A percentile compares a stretch with the other conserved stretches of the same genome.
These are phyloP conservation scores for Porphyrellus sp. DNA, from an alignment of 1,284 basidiomycete species.

Conservation along the genomic window DNA sequence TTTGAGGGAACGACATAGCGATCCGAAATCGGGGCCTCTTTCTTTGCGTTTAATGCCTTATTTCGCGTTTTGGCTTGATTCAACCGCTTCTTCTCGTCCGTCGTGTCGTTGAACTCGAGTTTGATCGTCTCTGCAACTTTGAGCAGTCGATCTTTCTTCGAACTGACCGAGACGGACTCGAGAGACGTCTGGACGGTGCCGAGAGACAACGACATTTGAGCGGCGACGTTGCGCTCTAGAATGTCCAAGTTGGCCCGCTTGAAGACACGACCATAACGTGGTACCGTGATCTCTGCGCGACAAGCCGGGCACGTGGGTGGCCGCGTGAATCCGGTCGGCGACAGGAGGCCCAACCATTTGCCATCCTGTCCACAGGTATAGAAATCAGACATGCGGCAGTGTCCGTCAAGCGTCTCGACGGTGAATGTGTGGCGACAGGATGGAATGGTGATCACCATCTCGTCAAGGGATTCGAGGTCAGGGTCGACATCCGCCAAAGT, in stretches of 20 bases:
- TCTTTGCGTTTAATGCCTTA: constrained; percentile 7
- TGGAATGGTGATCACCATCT: constrained; percentile 58
- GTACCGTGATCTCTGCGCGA: constrained; percentile 46
- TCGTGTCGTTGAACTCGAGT: constrained; percentile 24
- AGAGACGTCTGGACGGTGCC: constrained; percentile 30
- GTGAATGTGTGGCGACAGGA: constrained; percentile 67
- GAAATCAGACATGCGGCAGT: constrained; percentile 50
- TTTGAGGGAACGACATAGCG: constrained; percentile 22
- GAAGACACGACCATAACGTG: constrained; percentile 56
- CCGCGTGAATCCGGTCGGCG: constrained; percentile 41
- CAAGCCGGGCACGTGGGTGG: constrained; percentile 58
- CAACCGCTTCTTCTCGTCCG: constrained; percentile 5
- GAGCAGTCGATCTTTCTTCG: constrained; percentile 18
- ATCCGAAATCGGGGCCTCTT: constrained; percentile 16
- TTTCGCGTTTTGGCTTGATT: constrained; percentile 10
- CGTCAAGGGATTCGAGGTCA: constrained; percentile 43
- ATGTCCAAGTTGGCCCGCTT: constrained; percentile 63
- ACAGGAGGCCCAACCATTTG: constrained; percentile 43
- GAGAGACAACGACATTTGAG: constrained; percentile 47
- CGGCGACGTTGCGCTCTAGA: constrained; percentile 58
- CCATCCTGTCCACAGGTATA: constrained; percentile 42
- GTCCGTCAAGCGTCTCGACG: constrained; percentile 66
- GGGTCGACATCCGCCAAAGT: constrained; percentile 50
- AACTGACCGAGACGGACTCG: constrained; percentile 22
- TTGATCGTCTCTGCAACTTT: constrained; percentile 9